Conservation (phyloP, 2,329 filamentous ascomycete genomes). For the Fusarium metavorans region DNA sequence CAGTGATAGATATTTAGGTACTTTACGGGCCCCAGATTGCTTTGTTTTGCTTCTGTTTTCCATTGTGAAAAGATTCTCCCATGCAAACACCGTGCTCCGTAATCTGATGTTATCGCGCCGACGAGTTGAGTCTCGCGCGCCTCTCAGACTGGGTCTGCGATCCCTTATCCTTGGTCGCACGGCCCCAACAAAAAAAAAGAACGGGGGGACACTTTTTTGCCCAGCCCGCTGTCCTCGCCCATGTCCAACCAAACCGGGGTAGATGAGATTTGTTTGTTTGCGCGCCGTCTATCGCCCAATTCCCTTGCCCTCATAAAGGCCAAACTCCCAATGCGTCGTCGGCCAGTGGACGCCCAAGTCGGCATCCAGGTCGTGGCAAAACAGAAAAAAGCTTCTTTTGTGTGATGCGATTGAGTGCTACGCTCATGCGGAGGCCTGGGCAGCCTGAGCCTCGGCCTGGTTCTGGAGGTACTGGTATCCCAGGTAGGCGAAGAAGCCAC, state of each 20-base stretch:
- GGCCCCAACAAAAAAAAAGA: constrained; percentile 43
- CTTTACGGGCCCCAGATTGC: constrained; percentile 25
- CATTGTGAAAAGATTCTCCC: constrained; percentile 30
- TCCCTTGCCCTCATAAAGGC: constrained; percentile 19
- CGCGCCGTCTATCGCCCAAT: constrained; percentile 41
- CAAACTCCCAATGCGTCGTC: constrained; percentile 43
- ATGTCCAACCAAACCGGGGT: constrained; percentile 37
- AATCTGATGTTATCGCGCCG: constrained; percentile 7
- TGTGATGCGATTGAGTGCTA: constrained; percentile 20
- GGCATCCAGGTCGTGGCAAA: constrained; percentile 31
- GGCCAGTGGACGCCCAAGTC: constrained; percentile 19
- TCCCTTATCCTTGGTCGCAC: constrained; percentile 38
- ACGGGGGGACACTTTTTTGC: constrained; percentile 28
- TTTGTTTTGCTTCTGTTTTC: constrained; percentile 7
- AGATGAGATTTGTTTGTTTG: constrained; percentile 12
- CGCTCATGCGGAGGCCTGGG: constrained; percentile 44
- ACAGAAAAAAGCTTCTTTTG: constrained; percentile 23
- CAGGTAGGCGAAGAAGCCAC: constrained; percentile 80
- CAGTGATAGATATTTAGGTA: constrained; percentile 41
- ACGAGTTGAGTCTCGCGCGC: constrained; percentile 23
- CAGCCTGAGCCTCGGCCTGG: constrained; percentile 53
- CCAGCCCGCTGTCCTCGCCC: constrained; percentile 32
- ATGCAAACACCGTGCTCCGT: constrained; percentile 41
- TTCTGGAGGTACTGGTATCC: constrained; percentile 87
- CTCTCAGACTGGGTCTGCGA: constrained; percentile 38